Base-by-base conservation (phyloP, 352 stramenopile genomes). In the Elongisporangium senticosum region DNA sequence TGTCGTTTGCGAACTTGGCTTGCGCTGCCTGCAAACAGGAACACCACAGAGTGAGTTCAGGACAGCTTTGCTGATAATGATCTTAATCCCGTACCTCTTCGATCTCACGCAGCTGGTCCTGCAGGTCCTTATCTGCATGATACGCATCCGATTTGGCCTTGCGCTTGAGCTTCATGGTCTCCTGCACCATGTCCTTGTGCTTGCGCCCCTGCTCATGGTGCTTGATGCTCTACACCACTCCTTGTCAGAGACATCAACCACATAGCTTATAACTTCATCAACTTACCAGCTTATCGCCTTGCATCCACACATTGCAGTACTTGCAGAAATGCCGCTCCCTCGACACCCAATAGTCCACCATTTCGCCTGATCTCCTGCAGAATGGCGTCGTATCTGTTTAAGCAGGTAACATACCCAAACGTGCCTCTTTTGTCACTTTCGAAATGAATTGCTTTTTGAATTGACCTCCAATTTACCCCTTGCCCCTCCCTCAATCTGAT, bases 291-390 rank as follows among this genome's bases (percentile, higher is more conserved):
- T 86, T 91, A 61, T 95, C 86, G 23, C 74, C 72, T 47, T 89
- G 84, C 70, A 89, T 89, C 86, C 86, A 95, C 53, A 74, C 78
- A 86, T 95, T 94, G 83, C 86, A 95, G 59, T 80, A 90, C 71
- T 89, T 88, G 83, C 86, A 95, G 63, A 85, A 90, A 58, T 95
- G 79, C 43, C 78, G 74, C 71, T 93, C 78, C 20, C 66, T 66
- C 2, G 77, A 88, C 63, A 75, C 72, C 75, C 77, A 84, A 53
- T 86, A 84, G 70, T 87, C 83, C 61, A 65, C 65, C 83, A 92
- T 92, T 11, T 20, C 51, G 37, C 23, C 49, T 26, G 23, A 2
- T 5, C 2, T 26, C 23, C 23, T 49, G 15, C n/a, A 26, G 5
- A 37, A 37, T 11, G 7, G 26, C 26, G 8, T 11, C 26, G 33